Evolutionary conservation across 768 basidiomycete genomes (phyloP).

Genomic region (Imleria badia): DNA sequence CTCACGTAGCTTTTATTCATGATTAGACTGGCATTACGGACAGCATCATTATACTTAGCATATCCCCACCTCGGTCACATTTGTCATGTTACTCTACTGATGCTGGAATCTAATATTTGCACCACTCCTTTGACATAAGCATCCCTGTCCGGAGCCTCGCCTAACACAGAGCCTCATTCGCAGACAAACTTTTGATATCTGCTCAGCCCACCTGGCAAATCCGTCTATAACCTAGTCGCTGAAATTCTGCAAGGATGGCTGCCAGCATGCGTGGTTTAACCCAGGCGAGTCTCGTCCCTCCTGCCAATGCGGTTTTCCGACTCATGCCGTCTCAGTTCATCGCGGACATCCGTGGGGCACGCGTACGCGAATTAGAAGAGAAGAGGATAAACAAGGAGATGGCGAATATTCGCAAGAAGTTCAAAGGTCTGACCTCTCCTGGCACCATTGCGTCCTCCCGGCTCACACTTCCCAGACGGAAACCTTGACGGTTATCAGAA

Average conservation of each 20-base stretch:
- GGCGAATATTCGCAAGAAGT: constrained; percentile 99
- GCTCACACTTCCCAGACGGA: constrained; percentile 52
- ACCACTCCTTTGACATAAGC: constrained; percentile 7
- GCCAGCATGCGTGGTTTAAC: constrained; percentile 90
- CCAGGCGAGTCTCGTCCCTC: constrained; percentile 54
- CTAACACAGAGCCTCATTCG: not conserved
- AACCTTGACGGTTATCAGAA: constrained; percentile 90
- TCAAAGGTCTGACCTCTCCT: constrained; percentile 67
- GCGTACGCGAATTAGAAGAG: constrained; percentile 96
- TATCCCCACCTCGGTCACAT: constrained; percentile 1
- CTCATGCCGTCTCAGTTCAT: constrained; percentile 70
- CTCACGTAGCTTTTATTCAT: constrained; percentile 38
- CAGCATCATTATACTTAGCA: constrained; percentile 8
- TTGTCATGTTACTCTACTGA: constrained; percentile 24
- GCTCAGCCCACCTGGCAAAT: not conserved
- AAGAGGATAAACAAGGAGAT: constrained; percentile 99
- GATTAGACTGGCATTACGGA: constrained; percentile 10
- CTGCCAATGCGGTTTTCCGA: not conserved
- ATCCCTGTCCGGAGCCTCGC: not conserved
- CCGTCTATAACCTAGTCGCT: not conserved
- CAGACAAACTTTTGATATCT: not conserved
- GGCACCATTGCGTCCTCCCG: not conserved
- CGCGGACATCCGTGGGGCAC: constrained; percentile 95
- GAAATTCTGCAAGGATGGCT: constrained; percentile 56
- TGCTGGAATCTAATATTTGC: constrained; percentile 6